These are phyloP conservation scores for Royoungia palumana DNA, from an alignment of 768 basidiomycete genomes.

Conservation along the genomic window DNA sequence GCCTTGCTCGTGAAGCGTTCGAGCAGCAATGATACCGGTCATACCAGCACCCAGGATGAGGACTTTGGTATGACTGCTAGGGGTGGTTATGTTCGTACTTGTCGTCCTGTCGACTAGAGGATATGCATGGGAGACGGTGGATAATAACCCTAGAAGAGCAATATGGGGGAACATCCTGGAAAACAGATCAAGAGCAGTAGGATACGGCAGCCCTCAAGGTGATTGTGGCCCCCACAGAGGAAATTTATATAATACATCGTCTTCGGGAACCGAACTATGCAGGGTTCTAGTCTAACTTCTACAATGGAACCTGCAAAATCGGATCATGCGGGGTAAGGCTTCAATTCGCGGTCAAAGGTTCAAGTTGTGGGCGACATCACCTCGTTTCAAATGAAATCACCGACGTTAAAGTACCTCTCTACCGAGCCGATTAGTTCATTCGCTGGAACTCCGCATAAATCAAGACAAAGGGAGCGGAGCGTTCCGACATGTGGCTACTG, in stretches of 20 bases:
- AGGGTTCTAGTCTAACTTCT: neutral
- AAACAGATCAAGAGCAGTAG: conserved; percentile 10
- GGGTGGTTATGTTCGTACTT: neutral
- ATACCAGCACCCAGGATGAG: conserved; percentile 67
- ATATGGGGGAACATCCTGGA: neutral
- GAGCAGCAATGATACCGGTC: conserved; percentile 62
- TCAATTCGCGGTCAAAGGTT: no score
- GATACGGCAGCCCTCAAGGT: neutral
- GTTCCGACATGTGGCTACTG: no score
- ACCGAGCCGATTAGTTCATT: no score
- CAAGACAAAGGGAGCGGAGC: no score
- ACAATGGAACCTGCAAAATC: no score
- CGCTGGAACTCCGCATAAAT: no score
- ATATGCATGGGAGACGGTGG: neutral
- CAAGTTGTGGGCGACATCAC: no score
- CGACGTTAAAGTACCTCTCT: no score
- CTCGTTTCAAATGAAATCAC: no score
- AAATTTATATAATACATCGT: neutral
- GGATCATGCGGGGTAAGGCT: no score
- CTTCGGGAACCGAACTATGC: neutral
- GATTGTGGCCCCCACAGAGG: no score
- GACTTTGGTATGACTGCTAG: conserved; percentile 31
- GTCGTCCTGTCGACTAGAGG: neutral
- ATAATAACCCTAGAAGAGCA: conserved; percentile 3
- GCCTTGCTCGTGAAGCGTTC: conserved; percentile 50